A percentile compares a stretch with the other conserved stretches of the same genome.
Conservation (phyloP, 345 rosid species). For the Rhodomyrtus tomentosa region DNA sequence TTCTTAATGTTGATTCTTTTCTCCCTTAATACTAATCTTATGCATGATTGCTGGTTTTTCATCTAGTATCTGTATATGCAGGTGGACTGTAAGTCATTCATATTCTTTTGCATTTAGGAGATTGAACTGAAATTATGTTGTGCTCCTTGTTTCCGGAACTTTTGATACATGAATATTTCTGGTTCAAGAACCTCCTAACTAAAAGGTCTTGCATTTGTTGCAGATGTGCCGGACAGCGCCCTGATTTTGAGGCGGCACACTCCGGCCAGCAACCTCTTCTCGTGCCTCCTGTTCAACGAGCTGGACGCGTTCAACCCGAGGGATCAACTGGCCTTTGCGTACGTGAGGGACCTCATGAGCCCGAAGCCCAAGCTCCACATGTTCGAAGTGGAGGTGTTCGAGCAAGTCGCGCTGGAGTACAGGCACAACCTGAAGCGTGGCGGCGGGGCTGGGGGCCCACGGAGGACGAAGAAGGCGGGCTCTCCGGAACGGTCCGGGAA, state of each 20-base stretch:
- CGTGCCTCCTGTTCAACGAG: slow-evolving; percentile 78
- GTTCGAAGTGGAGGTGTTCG: slow-evolving; percentile 77
- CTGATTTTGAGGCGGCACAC: slow-evolving; percentile 63
- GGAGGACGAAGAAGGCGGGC: neutral
- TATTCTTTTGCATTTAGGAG: neutral
- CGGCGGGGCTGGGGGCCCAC: neutral
- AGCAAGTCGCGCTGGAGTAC: slow-evolving; percentile 64
- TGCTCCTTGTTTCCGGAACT: too few species aligned
- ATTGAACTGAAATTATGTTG: neutral
- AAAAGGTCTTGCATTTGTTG: neutral
- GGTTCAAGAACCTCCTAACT: neutral
- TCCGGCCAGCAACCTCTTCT: slow-evolving; percentile 47
- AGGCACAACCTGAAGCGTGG: slow-evolving; percentile 53
- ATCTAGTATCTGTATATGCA: neutral
- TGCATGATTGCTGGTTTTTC: neutral
- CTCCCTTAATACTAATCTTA: neutral
- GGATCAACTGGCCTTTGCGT: slow-evolving; percentile 77
- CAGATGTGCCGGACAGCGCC: slow-evolving; percentile 86
- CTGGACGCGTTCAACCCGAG: slow-evolving; percentile 74
- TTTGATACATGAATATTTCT: neutral
- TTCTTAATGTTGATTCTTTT: neutral
- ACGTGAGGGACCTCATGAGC: slow-evolving; percentile 48
- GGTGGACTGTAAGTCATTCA: neutral
- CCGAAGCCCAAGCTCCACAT: slow-evolving; percentile 58
- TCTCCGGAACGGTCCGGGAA: slow-evolving; percentile 13